Evolutionary conservation across 139 green algal species (phyloP).

Genomic region (Chlamydomonas asymmetrica): DNA sequence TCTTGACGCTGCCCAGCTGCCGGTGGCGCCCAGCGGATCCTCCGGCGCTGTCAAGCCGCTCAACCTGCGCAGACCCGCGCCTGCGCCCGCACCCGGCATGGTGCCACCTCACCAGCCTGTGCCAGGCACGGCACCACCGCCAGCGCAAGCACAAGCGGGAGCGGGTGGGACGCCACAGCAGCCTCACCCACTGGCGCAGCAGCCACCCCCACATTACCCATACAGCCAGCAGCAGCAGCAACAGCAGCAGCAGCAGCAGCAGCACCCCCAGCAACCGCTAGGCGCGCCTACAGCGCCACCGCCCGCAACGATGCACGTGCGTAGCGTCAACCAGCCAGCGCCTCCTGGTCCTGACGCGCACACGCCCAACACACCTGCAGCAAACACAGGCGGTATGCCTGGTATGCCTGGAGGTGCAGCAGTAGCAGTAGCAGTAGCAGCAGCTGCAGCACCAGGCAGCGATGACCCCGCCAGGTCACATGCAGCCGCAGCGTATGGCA

Average conservation of each 20-base stretch:
- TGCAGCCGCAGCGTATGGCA: no score
- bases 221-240: neutral
- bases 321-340: neutral
- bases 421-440: constrained; percentile 9
- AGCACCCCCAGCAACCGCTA: neutral
- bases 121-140: constrained; percentile 3
- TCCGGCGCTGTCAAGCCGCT: no score
- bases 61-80: no score
- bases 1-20: no score
- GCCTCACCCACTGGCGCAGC: neutral
- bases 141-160: neutral
- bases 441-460: constrained; percentile 11
- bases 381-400: neutral
- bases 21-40: no score
- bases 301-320: neutral
- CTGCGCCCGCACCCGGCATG: no score
- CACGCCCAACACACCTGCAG: constrained; percentile 4
- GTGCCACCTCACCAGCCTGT: no score
- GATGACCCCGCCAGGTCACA: no score
- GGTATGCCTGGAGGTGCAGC: constrained; percentile 14
- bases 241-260: neutral
- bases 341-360: neutral
- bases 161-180: neutral
- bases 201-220: neutral
- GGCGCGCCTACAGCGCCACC: neutral